Conservation (phyloP, 352 stramenopile genomes). For the Phytophthora sansomeana region DNA sequence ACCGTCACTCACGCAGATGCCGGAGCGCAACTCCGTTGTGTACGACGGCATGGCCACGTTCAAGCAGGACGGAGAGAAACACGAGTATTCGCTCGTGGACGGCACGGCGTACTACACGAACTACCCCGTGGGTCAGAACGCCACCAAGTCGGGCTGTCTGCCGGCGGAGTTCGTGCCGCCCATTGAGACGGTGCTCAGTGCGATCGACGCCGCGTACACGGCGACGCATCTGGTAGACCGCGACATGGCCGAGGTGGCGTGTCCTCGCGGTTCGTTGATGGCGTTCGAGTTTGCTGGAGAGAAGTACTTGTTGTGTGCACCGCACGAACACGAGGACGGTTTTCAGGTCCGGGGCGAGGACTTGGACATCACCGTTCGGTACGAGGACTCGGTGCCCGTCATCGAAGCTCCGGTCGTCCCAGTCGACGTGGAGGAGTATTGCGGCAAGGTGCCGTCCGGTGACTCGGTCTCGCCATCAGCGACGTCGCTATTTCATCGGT, state of each 20-base stretch:
- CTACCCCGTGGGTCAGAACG: slow-evolving; percentile 5
- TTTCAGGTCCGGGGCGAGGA: slow-evolving; percentile 35
- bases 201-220: slow-evolving; percentile 22
- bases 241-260: no score
- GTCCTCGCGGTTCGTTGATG: slow-evolving; percentile 17
- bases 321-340: slow-evolving; percentile 2
- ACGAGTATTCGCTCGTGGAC: slow-evolving; percentile 52
- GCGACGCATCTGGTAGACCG: slow-evolving; percentile 9
- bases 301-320: slow-evolving; percentile 46
- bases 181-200: slow-evolving; percentile 24
- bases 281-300: slow-evolving; percentile 37
- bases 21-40: no score
- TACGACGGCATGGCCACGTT: slow-evolving; percentile 47
- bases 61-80: slow-evolving; percentile 32
- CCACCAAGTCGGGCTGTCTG: slow-evolving; percentile 32
- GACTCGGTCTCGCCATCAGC: neutral
- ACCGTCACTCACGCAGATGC: no score
- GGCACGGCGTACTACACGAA: slow-evolving; percentile 43
- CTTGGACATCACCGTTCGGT: slow-evolving; percentile 32
- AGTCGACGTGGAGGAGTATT: slow-evolving; percentile 5
- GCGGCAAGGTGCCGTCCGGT: slow-evolving; percentile 15
- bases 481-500: slow-evolving; percentile 3
- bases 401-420: slow-evolving; percentile 12
- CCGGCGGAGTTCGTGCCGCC: slow-evolving; percentile 27
- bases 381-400: slow-evolving; percentile 17